Conservation (phyloP, 1,139 yeast genomes). For the Candida sp. region DNA sequence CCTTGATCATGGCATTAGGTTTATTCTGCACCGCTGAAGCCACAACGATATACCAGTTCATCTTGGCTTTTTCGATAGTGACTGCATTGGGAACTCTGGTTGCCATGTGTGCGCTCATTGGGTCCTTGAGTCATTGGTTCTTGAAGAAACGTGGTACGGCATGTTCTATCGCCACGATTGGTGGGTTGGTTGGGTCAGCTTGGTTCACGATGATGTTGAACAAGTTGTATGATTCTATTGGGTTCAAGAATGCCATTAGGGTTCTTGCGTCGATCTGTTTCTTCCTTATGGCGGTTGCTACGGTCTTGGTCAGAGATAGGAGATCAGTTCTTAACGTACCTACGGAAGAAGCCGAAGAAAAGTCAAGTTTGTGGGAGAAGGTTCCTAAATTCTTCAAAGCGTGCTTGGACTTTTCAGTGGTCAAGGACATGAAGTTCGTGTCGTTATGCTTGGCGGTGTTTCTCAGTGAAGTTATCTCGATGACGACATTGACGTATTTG, state of each 20-base stretch:
- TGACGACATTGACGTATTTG: slow-evolving; percentile 54
- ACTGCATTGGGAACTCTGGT: slow-evolving; percentile 63
- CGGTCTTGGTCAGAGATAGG: slow-evolving; percentile 49
- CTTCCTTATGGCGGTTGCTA: slow-evolving; percentile 38
- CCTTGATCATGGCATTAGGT: slow-evolving; percentile 49
- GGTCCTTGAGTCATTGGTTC: slow-evolving; percentile 69
- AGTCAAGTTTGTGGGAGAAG: not conserved
- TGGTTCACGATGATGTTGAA: slow-evolving; percentile 60
- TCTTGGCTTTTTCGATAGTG: slow-evolving; percentile 58
- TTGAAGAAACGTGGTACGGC: slow-evolving; percentile 58
- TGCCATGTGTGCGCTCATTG: slow-evolving; percentile 61
- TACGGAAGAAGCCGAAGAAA: not conserved
- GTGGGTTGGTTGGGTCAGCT: slow-evolving; percentile 68
- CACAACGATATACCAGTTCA: slow-evolving; percentile 57
- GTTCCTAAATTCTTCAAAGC: slow-evolving; percentile 22
- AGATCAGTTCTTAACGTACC: slow-evolving; percentile 14
- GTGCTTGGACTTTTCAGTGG: slow-evolving; percentile 44
- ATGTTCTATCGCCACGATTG: slow-evolving; percentile 59
- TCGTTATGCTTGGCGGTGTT: slow-evolving; percentile 46
- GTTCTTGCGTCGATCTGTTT: slow-evolving; percentile 55
- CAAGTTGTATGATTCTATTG: slow-evolving; percentile 45
- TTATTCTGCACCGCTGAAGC: slow-evolving; percentile 59
- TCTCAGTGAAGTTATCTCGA: slow-evolving; percentile 51
- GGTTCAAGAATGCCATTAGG: slow-evolving; percentile 68
- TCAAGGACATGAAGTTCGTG: slow-evolving; percentile 43